These are phyloP conservation scores for Volutella citrinella DNA, from an alignment of 2,329 filamentous ascomycete species.

Conservation along the genomic window DNA sequence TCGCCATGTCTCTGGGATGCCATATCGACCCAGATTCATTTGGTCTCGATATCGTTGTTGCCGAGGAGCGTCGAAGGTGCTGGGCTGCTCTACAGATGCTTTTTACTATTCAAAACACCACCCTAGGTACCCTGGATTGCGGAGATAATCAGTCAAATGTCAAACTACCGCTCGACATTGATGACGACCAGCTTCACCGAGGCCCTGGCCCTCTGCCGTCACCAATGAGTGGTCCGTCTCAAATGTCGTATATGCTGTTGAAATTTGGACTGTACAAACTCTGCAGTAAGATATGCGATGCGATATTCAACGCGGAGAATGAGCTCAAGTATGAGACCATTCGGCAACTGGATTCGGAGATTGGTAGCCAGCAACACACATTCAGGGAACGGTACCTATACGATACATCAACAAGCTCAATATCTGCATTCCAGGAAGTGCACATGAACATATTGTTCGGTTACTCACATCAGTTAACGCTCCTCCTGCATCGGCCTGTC, in stretches of 20 bases:
- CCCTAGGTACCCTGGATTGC: constrained; percentile 9
- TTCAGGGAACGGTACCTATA: constrained; percentile 3
- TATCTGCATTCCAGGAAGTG: constrained; percentile 5
- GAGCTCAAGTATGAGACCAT: not conserved
- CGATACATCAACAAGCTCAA: not conserved
- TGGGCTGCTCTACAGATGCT: constrained; percentile 16
- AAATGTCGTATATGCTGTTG: constrained; percentile 7
- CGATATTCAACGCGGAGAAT: not conserved
- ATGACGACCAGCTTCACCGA: constrained; percentile 1
- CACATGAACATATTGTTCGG: constrained; percentile 14
- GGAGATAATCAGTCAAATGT: constrained; percentile 3
- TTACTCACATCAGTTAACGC: constrained; percentile 12
- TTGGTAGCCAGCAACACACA: not conserved
- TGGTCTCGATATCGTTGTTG: constrained; percentile 5
- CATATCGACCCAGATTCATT: constrained; percentile 11
- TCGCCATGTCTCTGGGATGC: constrained; percentile 11
- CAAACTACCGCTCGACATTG: constrained; percentile 4
- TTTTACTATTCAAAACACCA: constrained; percentile 15
- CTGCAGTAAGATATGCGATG: constrained; percentile 2
- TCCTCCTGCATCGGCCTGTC: constrained; percentile 11
- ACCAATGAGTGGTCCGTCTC: not conserved
- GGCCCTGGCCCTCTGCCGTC: not conserved
- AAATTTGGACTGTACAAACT: constrained; percentile 4
- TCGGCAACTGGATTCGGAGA: not conserved
- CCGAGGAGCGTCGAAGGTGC: constrained; percentile 12